phyloP scores from a whole-genome alignment of 805 yeast genomes.

The Candida koratica region DNA sequence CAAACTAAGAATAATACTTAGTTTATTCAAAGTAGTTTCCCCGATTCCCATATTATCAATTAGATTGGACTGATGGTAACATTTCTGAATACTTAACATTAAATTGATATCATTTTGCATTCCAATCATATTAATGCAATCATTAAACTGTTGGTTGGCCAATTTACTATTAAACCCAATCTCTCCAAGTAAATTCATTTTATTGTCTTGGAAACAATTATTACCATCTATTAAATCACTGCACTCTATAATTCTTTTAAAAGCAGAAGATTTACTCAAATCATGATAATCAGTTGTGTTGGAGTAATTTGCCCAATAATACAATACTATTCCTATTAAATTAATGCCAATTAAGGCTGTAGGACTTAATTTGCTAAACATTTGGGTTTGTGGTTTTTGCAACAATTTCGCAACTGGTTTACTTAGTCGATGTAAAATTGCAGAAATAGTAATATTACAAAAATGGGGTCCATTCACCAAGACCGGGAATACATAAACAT shows the following conservation, averaged over 20 bases:
- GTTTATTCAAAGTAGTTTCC: not conserved
- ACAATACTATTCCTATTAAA: not conserved
- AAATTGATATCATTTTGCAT: conserved; percentile 18
- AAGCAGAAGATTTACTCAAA: conserved; percentile 5
- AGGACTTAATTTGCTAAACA: conserved; percentile 3
- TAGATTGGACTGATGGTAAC: conserved; percentile 22
- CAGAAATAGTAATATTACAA: too few relatives aligned
- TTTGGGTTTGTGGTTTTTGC: conserved; percentile 4
- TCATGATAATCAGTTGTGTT: not conserved
- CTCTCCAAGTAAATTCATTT: conserved; percentile 12
- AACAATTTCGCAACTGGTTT: too few relatives aligned
- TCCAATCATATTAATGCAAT: conserved; percentile 18
- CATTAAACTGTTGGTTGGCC: conserved; percentile 5
- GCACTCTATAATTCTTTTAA: conserved; percentile 15
- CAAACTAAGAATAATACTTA: conserved; percentile 4
- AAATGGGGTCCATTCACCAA: too few relatives aligned
- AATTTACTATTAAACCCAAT: not conserved
- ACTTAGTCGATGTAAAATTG: too few relatives aligned
- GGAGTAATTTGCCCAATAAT: not conserved
- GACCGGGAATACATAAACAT: too few relatives aligned
- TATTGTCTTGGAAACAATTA: conserved; percentile 17
- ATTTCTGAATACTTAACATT: conserved; percentile 21
- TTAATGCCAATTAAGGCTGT: conserved; percentile 1
- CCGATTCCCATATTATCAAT: conserved; percentile 8
- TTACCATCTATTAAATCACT: conserved; percentile 18